A percentile compares a stretch with the other conserved stretches of the same genome.
Evolutionary conservation across 78 protist species (phyloP).

Genomic region (Corallochytrium limacisporum): DNA sequence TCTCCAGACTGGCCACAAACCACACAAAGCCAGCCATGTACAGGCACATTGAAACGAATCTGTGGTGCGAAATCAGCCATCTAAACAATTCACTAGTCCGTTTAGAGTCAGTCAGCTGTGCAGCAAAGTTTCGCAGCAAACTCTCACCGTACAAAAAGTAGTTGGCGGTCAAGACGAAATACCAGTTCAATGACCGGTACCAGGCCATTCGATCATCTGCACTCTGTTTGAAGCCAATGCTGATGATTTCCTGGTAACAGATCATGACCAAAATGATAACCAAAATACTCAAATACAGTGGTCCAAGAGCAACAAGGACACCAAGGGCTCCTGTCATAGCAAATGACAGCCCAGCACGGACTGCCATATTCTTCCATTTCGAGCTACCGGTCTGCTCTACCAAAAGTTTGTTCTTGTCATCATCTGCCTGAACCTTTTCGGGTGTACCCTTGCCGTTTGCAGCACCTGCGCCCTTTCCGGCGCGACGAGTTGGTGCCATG

Average conservation of each 20-base stretch:
- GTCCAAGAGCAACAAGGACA: too few species aligned
- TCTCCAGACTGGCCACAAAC: slow-evolving; percentile 45
- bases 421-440: too few species aligned
- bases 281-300: too few species aligned
- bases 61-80: background rate
- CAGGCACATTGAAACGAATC: slow-evolving; percentile 1
- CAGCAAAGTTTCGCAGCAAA: background rate
- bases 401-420: too few species aligned
- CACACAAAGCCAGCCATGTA: slow-evolving; percentile 36
- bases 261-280: slow-evolving; percentile 25
- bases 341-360: too few species aligned
- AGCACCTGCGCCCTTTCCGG: too few species aligned
- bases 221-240: slow-evolving; percentile 13
- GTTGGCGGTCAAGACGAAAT: slow-evolving; percentile 36
- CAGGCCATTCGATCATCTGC: slow-evolving; percentile 28
- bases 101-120: background rate
- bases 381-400: too few species aligned
- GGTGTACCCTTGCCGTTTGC: too few species aligned
- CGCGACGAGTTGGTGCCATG: too few species aligned
- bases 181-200: slow-evolving; percentile 28
- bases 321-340: too few species aligned
- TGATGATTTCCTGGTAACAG: slow-evolving; percentile 30
- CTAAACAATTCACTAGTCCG: background rate
- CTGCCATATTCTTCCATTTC: too few species aligned
- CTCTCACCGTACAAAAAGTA: slow-evolving; percentile 44